phyloP scores from a whole-genome alignment of 2,329 filamentous ascomycete genomes.

The Domatiomyces globalis region DNA sequence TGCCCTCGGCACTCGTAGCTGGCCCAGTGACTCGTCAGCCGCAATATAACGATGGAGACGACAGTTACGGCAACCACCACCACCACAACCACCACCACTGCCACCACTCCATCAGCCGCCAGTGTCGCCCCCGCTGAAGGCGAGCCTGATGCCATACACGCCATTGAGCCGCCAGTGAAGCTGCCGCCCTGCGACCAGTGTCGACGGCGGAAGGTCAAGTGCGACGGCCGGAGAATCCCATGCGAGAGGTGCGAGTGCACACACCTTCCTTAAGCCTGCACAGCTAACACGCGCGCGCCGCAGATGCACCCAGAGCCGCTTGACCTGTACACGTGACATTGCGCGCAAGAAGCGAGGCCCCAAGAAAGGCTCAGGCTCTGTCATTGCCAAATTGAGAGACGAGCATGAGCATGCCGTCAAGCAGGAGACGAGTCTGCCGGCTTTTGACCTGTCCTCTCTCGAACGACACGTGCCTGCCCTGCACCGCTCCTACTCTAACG shows the following conservation, averaged over 20 bases:
- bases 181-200: constrained; percentile 18
- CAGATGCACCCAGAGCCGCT: constrained; percentile 3
- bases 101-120: too few species aligned
- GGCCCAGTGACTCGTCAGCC: background rate
- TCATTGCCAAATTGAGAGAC: constrained; percentile 18
- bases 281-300: background rate
- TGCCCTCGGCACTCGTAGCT: background rate
- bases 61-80: background rate
- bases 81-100: background rate
- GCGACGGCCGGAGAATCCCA: constrained; percentile 4
- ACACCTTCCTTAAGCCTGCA: background rate
- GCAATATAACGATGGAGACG: background rate
- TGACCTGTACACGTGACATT: constrained; percentile 17
- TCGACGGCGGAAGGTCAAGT: constrained; percentile 16
- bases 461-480: constrained; percentile 14
- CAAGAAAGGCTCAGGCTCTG: constrained; percentile 19
- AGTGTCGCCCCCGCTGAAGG: constrained; percentile 3
- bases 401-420: constrained; percentile 9
- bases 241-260: background rate
- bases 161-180: constrained; percentile 5
- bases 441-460: constrained; percentile 14
- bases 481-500: constrained; percentile 8
- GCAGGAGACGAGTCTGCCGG: constrained; percentile 14
- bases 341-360: constrained; percentile 17
- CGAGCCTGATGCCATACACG: constrained; percentile 2